Conservation (phyloP, 2,329 filamentous ascomycete genomes). For the Mycosphaerelloides madeirae region DNA sequence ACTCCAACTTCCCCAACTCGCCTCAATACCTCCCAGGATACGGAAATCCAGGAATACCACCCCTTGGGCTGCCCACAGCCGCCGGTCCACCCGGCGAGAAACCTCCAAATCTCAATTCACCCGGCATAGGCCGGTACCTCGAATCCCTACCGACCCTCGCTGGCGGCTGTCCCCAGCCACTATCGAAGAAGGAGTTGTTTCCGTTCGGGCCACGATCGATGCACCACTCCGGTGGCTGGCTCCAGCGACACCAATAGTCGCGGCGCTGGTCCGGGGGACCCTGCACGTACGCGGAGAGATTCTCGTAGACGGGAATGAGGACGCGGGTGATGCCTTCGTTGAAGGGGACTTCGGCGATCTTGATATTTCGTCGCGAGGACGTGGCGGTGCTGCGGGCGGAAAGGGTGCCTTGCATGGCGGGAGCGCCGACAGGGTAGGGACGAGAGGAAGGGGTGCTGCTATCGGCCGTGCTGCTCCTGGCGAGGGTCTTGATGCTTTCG, state of each 20-base stretch:
- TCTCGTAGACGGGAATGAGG: slow-evolving; percentile 41
- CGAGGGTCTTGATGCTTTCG: slow-evolving; percentile 19
- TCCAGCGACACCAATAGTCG: slow-evolving; percentile 41
- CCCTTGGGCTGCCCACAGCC: neutral
- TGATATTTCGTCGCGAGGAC: neutral
- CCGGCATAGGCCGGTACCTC: slow-evolving; percentile 28
- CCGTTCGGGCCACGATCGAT: slow-evolving; percentile 36
- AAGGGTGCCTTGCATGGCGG: neutral
- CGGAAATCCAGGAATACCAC: neutral
- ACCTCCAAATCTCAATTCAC: slow-evolving; percentile 18
- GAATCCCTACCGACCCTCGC: slow-evolving; percentile 35
- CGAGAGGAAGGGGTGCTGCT: slow-evolving; percentile 1
- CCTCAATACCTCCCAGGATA: too few relatives aligned
- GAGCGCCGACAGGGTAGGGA: slow-evolving; percentile 6
- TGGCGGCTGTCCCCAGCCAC: slow-evolving; percentile 34
- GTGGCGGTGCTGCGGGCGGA: slow-evolving; percentile 1
- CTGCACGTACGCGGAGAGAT: slow-evolving; percentile 38
- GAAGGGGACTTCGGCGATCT: neutral
- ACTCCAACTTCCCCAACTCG: too few relatives aligned
- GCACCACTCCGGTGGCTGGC: slow-evolving; percentile 34
- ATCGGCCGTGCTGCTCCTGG: neutral
- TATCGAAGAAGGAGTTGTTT: slow-evolving; percentile 40
- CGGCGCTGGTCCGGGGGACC: slow-evolving; percentile 30
- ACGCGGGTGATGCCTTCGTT: slow-evolving; percentile 28
- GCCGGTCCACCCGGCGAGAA: slow-evolving; percentile 8